Percentiles rank a stretch among this genome's conserved stretches.
phyloP scores from a whole-genome alignment of 768 basidiomycete genomes.

The Leccinum olivaceopallidum region DNA sequence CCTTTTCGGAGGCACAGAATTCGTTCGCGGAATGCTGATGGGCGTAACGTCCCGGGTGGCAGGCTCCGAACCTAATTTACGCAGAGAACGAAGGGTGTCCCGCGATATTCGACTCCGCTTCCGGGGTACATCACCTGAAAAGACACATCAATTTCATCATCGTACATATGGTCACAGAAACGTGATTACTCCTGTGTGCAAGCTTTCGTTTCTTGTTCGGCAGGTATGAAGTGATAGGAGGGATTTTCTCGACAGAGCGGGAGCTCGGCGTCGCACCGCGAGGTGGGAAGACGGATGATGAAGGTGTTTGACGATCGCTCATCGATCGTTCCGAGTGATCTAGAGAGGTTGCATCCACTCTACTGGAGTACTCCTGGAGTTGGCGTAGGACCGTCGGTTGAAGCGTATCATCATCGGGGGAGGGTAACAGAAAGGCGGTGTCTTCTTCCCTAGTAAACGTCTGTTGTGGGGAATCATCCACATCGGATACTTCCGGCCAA shows the following conservation, averaged over 20 bases:
- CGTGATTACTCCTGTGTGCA: conserved; percentile 6
- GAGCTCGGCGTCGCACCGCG: neutral
- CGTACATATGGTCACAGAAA: neutral
- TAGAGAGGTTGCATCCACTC: neutral
- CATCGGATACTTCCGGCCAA: neutral
- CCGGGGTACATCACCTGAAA: conserved; percentile 18
- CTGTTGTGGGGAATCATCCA: neutral
- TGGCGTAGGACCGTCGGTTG: conserved; percentile 16
- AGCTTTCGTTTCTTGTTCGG: conserved; percentile 15
- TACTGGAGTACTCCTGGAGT: conserved; percentile 19
- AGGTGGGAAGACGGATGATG: neutral
- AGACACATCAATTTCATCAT: conserved; percentile 8
- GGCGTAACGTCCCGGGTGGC: conserved; percentile 24
- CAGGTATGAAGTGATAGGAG: neutral
- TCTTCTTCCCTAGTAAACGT: conserved; percentile 7
- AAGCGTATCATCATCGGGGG: conserved; percentile 1
- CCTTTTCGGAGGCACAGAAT: conserved; percentile 26
- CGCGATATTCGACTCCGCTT: conserved; percentile 26
- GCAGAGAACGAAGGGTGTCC: conserved; percentile 12
- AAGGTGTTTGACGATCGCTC: neutral
- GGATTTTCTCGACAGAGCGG: neutral
- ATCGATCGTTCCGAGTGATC: conserved; percentile 5
- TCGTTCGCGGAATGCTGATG: conserved; percentile 16
- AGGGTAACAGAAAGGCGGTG: conserved; percentile 9
- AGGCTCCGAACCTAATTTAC: conserved; percentile 32